These are phyloP conservation scores for Wallacemonas sp. DNA, from an alignment of 208 protist genomes.

Conservation along the genomic window DNA sequence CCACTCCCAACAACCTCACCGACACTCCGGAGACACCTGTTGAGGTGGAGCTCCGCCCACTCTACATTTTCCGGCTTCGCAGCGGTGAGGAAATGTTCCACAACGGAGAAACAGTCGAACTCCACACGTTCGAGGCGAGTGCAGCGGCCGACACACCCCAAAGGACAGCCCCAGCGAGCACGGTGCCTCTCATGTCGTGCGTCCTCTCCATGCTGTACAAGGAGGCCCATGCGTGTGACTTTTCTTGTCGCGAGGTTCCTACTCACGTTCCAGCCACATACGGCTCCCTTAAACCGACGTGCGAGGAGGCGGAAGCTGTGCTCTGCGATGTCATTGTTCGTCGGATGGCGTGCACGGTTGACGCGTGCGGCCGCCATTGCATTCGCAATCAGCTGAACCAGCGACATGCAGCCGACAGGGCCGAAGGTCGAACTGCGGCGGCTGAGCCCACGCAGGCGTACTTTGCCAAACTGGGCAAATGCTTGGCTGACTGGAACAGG, in stretches of 20 bases:
- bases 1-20: not conserved
- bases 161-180: not conserved
- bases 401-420: not conserved
- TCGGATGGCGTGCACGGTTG: not conserved
- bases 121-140: not conserved
- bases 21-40: not conserved
- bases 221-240: not conserved
- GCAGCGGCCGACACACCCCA: not conserved
- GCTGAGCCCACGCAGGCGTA: not conserved
- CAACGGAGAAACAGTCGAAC: not conserved
- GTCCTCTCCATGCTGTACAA: not conserved
- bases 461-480: not conserved
- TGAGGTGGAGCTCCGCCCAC: not conserved
- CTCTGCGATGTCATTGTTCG: not conserved
- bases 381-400: not conserved
- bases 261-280: not conserved
- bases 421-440: not conserved
- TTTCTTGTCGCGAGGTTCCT: not conserved
- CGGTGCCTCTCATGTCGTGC: not conserved
- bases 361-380: not conserved
- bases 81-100: not conserved
- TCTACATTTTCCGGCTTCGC: not conserved
- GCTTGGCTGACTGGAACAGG: not conserved
- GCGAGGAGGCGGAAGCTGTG: not conserved
- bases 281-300: not conserved